phyloP scores from a whole-genome alignment of 345 rosid species.

The Camelina laxa region DNA sequence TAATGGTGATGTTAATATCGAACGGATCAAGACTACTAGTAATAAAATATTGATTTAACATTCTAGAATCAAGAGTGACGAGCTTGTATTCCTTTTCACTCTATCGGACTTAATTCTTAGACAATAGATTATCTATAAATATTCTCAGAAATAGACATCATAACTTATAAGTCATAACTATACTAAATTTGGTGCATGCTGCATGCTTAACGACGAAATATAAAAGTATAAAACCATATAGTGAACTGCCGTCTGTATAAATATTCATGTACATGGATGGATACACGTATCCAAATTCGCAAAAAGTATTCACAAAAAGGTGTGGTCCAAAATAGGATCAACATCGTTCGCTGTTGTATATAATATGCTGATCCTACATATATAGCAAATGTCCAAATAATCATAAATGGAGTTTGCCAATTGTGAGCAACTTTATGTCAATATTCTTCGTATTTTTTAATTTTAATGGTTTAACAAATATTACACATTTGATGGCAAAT shows the following conservation, averaged over 20 bases:
- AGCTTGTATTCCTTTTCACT: background rate
- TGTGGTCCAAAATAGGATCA: slow-evolving; percentile 44
- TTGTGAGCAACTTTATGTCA: slow-evolving; percentile 6
- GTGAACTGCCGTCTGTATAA: background rate
- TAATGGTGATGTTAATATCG: background rate
- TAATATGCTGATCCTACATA: slow-evolving; percentile 10
- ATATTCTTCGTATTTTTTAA: background rate
- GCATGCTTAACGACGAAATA: slow-evolving; percentile 33
- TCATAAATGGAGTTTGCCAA: slow-evolving; percentile 36
- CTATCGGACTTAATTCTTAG: background rate
- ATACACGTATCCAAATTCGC: slow-evolving; percentile 33
- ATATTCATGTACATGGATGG: background rate
- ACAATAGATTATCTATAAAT: background rate
- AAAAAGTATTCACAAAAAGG: slow-evolving; percentile 13
- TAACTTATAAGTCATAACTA: slow-evolving; percentile 20
- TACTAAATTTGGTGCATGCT: slow-evolving; percentile 29
- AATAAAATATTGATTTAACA: background rate
- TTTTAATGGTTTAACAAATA: background rate
- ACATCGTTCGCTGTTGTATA: slow-evolving; percentile 40
- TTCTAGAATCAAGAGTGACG: background rate
- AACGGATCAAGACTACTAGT: background rate
- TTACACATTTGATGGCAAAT: too few species aligned
- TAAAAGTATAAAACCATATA: slow-evolving; percentile 1
- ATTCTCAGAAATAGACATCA: slow-evolving; percentile 20
- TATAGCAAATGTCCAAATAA: slow-evolving; percentile 33